Base-by-base conservation (phyloP, 1,284 basidiomycete genomes). In the Boletellus sp. region DNA sequence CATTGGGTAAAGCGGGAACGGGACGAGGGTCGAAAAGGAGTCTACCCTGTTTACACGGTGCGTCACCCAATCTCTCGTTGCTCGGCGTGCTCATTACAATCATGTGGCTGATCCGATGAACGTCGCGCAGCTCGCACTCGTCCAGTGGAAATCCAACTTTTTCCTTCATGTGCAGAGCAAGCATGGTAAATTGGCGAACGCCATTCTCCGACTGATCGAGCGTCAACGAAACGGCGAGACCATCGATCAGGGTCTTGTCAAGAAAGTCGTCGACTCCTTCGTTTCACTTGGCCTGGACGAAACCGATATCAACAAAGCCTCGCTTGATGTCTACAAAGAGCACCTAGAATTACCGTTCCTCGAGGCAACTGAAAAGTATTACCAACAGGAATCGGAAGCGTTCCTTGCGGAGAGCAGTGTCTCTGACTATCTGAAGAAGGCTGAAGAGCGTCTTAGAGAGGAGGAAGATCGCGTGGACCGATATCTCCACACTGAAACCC, bases 1-100 rank as follows among this genome's bases (percentile, higher is more conserved):
- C 94, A 98, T 73, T 99, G 97, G 97, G 95, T 99, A 45, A 97
- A 97, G 75, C 85, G 96, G 42, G 95, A 99, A 70, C 89, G 96
- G 68, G 97, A 99, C 63, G 96, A 99, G 69, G 97, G 97, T 6
- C 83, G 93, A 64, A 98, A 95, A 73, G 89, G 90, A 47, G 89
- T 98, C 39, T 97, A 97, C 71, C 86, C 86, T 5, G 92, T 99
- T 26, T 99, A 98, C 73, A 99, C 95, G 28, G 93, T 96, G 66
- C 65, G 90, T 78, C 18, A n/a, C 39, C 28, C 39, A 35, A 36
- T 44, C 30, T 32, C 47, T 32, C 50, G 2, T 38, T 16, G 26
- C 10, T 50, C 19, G 28, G 32, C 45, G 37, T 49, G 8, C 38
- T 30, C 8, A 2, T 21, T 39, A 7, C 21, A 42, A 26, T 36